Evolutionary conservation across 108 stramenopile species (phyloP), one percentile per base, ranked within the genome.

Genomic region (Nannochloropsis salina): DNA sequence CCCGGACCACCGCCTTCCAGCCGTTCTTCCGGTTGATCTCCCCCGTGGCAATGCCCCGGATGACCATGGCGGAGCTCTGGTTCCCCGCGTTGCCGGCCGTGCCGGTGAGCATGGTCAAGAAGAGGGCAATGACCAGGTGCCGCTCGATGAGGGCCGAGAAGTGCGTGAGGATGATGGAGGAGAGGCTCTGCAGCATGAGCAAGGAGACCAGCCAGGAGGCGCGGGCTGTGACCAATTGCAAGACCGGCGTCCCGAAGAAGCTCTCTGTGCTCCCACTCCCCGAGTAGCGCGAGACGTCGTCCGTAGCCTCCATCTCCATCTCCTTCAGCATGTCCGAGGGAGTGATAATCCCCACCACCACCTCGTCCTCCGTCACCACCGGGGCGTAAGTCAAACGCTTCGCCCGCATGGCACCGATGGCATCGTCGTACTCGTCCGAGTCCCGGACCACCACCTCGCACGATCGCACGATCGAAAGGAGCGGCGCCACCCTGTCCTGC

Each of bases 71-170:
- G 74, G 79, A 43, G 79, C 41, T 43, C 89, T 90, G 90, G 80
- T 90, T 90, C 22, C 90, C 90, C 9, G 90, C 90, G 44, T 90
- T 90, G 21, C 90, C 90, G 1, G 90, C 90, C 5, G 90, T 90
- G 9, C 90, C 90, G 42, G 90, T 90, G 44, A 90, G 87, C 90
- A 90, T 90, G n/a, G 90, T 90, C 85, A 90, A 43, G 82, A 90
- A 90, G 5, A 90, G 87, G 31, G 90, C 90, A n/a, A 90, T 87
- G 40, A 90, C 89, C 1, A 90, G 81, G 42, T 90, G 87, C 47
- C 40, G 44, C 80, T 44, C 11, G 18, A 81, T 43, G 15, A 82
- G 41, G 22, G 40, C 84, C 51, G 51, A 61, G 81, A 81, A 90
- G 47, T 80, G 85, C 84, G 82, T 85, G 3, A 90, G 87, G 42